Conservation (phyloP, 2,329 filamentous ascomycete species). For the Colletotrichum godetiae region DNA sequence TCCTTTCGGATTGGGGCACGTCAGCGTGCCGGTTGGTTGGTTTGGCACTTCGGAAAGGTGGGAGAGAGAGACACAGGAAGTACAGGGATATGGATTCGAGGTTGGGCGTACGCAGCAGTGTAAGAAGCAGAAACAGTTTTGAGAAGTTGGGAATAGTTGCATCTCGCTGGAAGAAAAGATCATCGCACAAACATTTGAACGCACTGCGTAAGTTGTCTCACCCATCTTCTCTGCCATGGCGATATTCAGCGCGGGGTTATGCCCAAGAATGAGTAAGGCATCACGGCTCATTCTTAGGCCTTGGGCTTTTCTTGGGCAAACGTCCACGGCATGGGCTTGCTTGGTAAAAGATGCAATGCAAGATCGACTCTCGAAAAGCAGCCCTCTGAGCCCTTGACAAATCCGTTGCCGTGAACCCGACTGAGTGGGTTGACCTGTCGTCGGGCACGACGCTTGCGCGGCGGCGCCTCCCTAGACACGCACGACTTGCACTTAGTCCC, state of each 20-base stretch:
- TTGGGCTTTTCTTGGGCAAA: not conserved
- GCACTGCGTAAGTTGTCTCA: not conserved
- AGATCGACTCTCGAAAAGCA: not conserved
- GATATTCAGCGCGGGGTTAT: not conserved
- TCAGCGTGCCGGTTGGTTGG: not conserved
- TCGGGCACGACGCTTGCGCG: not conserved
- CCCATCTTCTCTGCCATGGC: not conserved
- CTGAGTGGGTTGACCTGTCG: not conserved
- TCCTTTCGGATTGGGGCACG: not conserved
- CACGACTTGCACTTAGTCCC: not conserved
- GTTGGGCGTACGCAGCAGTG: not conserved
- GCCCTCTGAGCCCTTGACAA: not conserved
- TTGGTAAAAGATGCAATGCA: not conserved
- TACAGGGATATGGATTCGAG: constrained; percentile 11
- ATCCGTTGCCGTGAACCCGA: not conserved
- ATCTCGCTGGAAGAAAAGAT: not conserved
- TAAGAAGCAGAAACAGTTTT: not conserved
- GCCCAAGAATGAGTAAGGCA: not conserved
- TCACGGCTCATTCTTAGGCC: not conserved
- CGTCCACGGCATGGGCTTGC: not conserved
- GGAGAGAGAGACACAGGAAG: too few species aligned
- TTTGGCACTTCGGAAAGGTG: not conserved
- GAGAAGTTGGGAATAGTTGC: constrained; percentile 17
- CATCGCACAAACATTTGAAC: not conserved
- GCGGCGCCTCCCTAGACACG: not conserved